Percentiles rank a stretch among this genome's conserved stretches.
Evolutionary conservation across 305 asterid genomes (phyloP).

Genomic region (Salvia sclarea): DNA sequence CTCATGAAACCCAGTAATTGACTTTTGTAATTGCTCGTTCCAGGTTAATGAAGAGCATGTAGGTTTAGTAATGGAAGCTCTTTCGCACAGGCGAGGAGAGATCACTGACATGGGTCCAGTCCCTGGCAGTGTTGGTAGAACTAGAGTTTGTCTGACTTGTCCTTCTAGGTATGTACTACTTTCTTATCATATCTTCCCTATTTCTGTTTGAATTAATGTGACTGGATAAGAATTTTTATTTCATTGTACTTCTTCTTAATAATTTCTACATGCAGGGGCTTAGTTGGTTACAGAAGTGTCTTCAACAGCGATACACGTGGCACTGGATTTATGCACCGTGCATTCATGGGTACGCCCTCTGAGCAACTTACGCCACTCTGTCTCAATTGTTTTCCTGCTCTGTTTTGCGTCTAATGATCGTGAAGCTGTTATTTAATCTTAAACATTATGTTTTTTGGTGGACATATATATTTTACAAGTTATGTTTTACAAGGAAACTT

Average conservation of each 20-base stretch:
- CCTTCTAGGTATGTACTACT: constrained; percentile 74
- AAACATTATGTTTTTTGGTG: neutral
- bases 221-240: neutral
- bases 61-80: constrained; percentile 95
- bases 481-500: neutral
- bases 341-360: constrained; percentile 74
- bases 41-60: constrained; percentile 98
- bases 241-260: neutral
- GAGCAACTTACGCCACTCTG: constrained; percentile 18
- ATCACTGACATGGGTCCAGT: constrained; percentile 97
- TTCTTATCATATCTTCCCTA: constrained; percentile 24
- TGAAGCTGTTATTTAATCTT: constrained; percentile 16
- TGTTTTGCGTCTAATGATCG: constrained; percentile 10
- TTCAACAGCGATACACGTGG: constrained; percentile 98
- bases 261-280: constrained; percentile 61
- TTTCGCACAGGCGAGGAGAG: constrained; percentile 92
- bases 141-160: constrained; percentile 84
- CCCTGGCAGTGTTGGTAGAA: constrained; percentile 88
- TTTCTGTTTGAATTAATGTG: constrained; percentile 12
- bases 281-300: constrained; percentile 97
- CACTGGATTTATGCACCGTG: constrained; percentile 99
- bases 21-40: constrained; percentile 30
- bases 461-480: neutral
- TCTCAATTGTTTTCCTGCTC: constrained; percentile 13
- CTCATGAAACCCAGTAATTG: constrained; percentile 15